These are phyloP conservation scores for Lanmaoa pseudosensibilis DNA, from an alignment of 768 basidiomycete species.

Conservation along the genomic window DNA sequence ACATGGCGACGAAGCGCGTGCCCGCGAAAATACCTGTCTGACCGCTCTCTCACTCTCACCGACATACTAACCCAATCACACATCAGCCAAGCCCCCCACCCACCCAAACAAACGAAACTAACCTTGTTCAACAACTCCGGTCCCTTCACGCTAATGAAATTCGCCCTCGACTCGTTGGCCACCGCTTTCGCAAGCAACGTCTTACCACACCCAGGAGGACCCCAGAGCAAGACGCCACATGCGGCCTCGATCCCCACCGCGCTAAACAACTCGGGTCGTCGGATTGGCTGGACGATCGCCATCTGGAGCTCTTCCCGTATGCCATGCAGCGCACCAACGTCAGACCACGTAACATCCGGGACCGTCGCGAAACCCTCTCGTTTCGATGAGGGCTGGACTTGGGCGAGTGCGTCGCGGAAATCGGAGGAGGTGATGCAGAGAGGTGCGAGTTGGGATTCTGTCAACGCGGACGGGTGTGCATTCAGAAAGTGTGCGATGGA, in stretches of 20 bases:
- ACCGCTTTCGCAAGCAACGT: conserved; percentile 98
- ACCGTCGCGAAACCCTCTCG: conserved; percentile 98
- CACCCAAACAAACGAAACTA: conserved; percentile 15
- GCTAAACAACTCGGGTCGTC: conserved; percentile 83
- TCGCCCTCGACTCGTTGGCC: conserved; percentile 92
- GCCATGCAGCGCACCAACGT: conserved; percentile 87
- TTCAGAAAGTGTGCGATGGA: conserved; percentile 91
- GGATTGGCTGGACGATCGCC: conserved; percentile 96
- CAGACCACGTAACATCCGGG: conserved; percentile 92
- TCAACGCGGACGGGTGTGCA: conserved; percentile 81
- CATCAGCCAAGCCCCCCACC: conserved; percentile 3
- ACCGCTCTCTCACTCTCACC: conserved; percentile 97
- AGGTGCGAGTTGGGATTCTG: conserved; percentile 73
- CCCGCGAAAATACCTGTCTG: conserved; percentile 90
- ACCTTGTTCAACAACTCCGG: conserved; percentile 98
- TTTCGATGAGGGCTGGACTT: conserved; percentile 94
- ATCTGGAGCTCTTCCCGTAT: conserved; percentile 92
- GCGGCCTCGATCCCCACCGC: conserved; percentile 88
- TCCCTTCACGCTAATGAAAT: conserved; percentile 97
- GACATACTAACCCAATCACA: conserved; percentile 65
- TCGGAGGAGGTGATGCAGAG: conserved; percentile 80
- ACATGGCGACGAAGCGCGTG: conserved; percentile 90
- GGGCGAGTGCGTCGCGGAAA: conserved; percentile 76
- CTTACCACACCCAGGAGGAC: conserved; percentile 98
- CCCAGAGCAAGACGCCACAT: conserved; percentile 97